A percentile compares a stretch with the other conserved stretches of the same genome.
Evolutionary conservation across 2,329 filamentous ascomycete genomes (phyloP).

Genomic region (Talaromyces rugulosus): DNA sequence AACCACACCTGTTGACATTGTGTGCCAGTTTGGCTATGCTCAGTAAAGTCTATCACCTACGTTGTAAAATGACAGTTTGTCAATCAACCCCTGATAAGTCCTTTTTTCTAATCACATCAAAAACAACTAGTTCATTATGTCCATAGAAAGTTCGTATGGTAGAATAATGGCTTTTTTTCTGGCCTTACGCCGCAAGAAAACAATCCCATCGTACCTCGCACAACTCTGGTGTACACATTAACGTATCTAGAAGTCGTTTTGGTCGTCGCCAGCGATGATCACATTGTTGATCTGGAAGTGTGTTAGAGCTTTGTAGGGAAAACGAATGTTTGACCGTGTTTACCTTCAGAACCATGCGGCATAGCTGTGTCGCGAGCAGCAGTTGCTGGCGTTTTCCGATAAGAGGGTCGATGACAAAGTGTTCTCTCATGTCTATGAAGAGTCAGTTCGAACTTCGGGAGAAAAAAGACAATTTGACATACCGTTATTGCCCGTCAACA

Average conservation of each 20-base stretch:
- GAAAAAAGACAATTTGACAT: conserved; percentile 26
- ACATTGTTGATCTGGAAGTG: conserved; percentile 73
- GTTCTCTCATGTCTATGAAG: conserved; percentile 81
- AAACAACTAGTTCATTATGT: conserved; percentile 3
- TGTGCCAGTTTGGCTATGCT: not conserved
- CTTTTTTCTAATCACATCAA: not conserved
- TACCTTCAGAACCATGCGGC: conserved; percentile 95
- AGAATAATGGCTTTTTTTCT: conserved; percentile 4
- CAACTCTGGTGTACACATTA: conserved; percentile 6
- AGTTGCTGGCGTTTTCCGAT: conserved; percentile 98
- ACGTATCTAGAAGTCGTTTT: conserved; percentile 71
- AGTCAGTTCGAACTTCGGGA: conserved; percentile 8
- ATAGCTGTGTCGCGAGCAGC: conserved; percentile 91
- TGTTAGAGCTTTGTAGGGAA: too few relatives aligned
- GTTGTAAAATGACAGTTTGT: not conserved
- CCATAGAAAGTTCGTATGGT: conserved; percentile 1
- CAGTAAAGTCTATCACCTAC: not conserved
- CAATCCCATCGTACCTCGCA: not conserved
- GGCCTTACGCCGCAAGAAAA: conserved; percentile 1
- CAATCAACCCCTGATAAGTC: not conserved
- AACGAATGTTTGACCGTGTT: not conserved
- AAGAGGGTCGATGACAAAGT: conserved; percentile 96
- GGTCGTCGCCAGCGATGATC: conserved; percentile 81
- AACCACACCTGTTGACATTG: not conserved
- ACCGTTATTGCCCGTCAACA: conserved; percentile 87